Percentiles rank a stretch among this genome's conserved stretches.
Conservation (phyloP, 1,284 basidiomycete species). For the Cryptococcus sp. region DNA sequence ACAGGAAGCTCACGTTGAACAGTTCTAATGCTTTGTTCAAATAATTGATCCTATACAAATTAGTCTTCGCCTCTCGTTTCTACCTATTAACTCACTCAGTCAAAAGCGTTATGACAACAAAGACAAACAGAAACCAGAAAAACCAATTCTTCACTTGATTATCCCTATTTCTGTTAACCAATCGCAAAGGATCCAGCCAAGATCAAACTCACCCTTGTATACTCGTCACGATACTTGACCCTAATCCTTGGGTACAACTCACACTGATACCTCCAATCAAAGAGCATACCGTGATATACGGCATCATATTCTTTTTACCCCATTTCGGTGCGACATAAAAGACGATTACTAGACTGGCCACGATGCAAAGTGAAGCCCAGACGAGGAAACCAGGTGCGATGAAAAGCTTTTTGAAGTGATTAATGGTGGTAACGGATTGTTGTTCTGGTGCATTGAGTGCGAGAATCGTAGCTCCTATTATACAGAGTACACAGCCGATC, state of each 20-base stretch:
- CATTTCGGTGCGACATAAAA: constrained; percentile 55
- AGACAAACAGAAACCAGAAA: constrained; percentile 79
- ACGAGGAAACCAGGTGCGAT: constrained; percentile 80
- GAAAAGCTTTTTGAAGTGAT: constrained; percentile 74
- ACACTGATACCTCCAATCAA: constrained; percentile 96
- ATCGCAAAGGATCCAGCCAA: neutral
- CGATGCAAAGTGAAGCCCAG: constrained; percentile 53
- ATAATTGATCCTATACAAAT: constrained; percentile 70
- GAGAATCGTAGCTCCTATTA: constrained; percentile 62
- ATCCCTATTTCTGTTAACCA: constrained; percentile 23
- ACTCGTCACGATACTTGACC: constrained; percentile 81
- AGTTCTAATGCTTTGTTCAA: constrained; percentile 93
- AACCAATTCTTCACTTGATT: constrained; percentile 59
- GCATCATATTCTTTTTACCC: constrained; percentile 90
- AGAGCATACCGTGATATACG: constrained; percentile 90
- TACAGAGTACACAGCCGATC: constrained; percentile 85
- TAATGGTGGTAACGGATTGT: constrained; percentile 72
- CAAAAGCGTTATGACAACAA: constrained; percentile 72
- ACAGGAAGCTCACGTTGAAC: constrained; percentile 62
- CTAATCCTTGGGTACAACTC: constrained; percentile 90
- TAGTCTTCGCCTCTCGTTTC: constrained; percentile 3
- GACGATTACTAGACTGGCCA: constrained; percentile 27
- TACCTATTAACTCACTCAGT: constrained; percentile 21
- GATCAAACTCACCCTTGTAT: constrained; percentile 66
- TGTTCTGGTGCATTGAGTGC: constrained; percentile 75